Conservation (phyloP, 2,329 filamentous ascomycete species). For the Esteya vermicola region DNA sequence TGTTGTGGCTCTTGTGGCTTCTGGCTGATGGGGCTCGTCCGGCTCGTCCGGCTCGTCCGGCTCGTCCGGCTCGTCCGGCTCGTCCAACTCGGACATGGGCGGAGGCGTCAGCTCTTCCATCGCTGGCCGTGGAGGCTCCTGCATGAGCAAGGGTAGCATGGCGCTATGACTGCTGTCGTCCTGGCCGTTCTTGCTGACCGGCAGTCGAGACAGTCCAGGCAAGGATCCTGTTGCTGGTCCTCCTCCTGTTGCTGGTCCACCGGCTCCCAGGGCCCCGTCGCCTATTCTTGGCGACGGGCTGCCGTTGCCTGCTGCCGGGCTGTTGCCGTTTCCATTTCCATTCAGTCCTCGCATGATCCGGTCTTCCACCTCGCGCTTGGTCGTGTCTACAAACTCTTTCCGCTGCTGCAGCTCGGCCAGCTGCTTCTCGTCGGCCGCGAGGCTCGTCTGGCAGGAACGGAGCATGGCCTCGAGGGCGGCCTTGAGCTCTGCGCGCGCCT, state of each 20-base stretch:
- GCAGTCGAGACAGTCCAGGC: too few species aligned
- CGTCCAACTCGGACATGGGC: neutral
- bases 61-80: neutral
- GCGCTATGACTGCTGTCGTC: too few species aligned
- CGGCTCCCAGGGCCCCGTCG: too few species aligned
- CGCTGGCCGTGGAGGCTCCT: conserved; percentile 60
- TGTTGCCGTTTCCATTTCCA: conserved; percentile 37
- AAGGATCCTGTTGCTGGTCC: too few species aligned
- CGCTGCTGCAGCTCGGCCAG: conserved; percentile 50
- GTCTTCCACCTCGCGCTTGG: conserved; percentile 80
- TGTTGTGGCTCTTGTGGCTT: neutral
- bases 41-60: neutral
- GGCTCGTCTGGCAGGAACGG: conserved; percentile 52
- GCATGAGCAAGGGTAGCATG: too few species aligned
- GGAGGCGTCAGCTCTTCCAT: conserved; percentile 43
- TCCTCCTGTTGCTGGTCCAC: too few species aligned
- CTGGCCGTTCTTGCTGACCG: conserved; percentile 30
- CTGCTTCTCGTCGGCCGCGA: conserved; percentile 55
- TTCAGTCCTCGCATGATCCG: conserved; percentile 76
- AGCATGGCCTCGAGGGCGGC: conserved; percentile 71
- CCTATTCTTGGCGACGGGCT: too few species aligned
- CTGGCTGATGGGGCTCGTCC: too few species aligned
- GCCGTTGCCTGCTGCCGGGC: conserved; percentile 13
- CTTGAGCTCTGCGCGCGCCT: conserved; percentile 66
- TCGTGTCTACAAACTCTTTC: conserved; percentile 59